A percentile compares a stretch with the other conserved stretches of the same genome.
Evolutionary conservation across 306 rosid genomes (phyloP).

Genomic region (Prinsepia uniflora): DNA sequence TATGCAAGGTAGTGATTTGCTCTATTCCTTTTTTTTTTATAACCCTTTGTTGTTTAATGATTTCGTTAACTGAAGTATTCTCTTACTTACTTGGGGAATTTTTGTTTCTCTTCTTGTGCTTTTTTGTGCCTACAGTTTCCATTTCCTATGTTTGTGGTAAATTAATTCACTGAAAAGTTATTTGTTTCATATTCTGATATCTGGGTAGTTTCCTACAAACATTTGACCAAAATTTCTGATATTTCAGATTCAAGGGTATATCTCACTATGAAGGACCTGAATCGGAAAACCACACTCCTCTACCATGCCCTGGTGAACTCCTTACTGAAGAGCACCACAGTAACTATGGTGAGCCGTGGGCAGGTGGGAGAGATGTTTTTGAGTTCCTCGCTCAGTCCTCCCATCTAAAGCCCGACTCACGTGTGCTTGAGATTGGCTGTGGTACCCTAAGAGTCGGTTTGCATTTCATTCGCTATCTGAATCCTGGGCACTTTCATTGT

Average conservation of each 20-base stretch:
- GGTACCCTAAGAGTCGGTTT: slow-evolving; percentile 91
- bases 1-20: neutral
- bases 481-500: slow-evolving; percentile 66
- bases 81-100: neutral
- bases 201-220: neutral
- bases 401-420: slow-evolving; percentile 51
- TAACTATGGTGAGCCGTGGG: slow-evolving; percentile 97
- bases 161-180: neutral
- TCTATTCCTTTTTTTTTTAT: neutral
- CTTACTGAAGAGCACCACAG: slow-evolving; percentile 92
- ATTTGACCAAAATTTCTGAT: neutral
- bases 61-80: slow-evolving; percentile 4
- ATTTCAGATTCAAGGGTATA: slow-evolving; percentile 71
- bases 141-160: neutral
- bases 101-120: neutral
- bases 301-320: slow-evolving; percentile 88
- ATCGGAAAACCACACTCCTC: slow-evolving; percentile 58
- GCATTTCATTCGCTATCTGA: slow-evolving; percentile 78
- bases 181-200: neutral
- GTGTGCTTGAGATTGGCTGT: slow-evolving; percentile 83
- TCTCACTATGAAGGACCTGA: slow-evolving; percentile 73
- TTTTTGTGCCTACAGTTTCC: neutral
- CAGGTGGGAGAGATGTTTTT: slow-evolving; percentile 86
- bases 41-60: neutral
- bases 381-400: slow-evolving; percentile 71